These are phyloP conservation scores for Beauveria bassiana DNA, from an alignment of 2,329 filamentous ascomycete genomes.

Conservation along the genomic window DNA sequence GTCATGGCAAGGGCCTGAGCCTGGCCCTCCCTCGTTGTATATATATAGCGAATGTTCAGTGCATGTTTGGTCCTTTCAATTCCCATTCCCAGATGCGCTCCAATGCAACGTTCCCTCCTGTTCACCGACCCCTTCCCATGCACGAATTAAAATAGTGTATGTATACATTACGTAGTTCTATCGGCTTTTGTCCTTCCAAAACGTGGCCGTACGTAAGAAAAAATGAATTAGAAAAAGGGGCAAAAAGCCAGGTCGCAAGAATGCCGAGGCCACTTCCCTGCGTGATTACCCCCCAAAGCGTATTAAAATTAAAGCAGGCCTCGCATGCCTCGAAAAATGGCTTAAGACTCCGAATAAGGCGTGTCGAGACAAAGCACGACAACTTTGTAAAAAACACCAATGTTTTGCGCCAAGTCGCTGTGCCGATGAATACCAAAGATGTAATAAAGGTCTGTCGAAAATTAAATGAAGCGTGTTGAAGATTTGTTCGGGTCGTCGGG, in stretches of 20 bases:
- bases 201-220: conserved; percentile 20
- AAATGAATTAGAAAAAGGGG: not conserved
- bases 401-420: conserved; percentile 31
- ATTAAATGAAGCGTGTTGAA: conserved; percentile 22
- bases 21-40: not conserved
- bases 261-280: conserved; percentile 1
- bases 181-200: conserved; percentile 23
- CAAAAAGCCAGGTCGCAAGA: conserved; percentile 3
- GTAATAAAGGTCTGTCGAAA: conserved; percentile 25
- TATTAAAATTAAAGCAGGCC: conserved; percentile 11
- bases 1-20: not conserved
- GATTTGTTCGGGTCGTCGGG: conserved; percentile 19
- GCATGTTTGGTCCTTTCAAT: conserved; percentile 2
- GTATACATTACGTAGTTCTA: conserved; percentile 34
- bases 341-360: conserved; percentile 1
- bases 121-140: conserved; percentile 22
- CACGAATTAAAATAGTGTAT: conserved; percentile 28
- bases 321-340: not conserved
- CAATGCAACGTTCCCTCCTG: conserved; percentile 21
- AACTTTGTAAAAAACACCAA: conserved; percentile 14
- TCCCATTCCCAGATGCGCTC: conserved; percentile 9
- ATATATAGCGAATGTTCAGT: conserved; percentile 12
- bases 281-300: not conserved
- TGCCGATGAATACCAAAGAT: conserved; percentile 35
- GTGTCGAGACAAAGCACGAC: not conserved